These are phyloP conservation scores for Sporisorium iseilematis-ciliati DNA, from an alignment of 1,284 basidiomycete species.

Conservation along the genomic window DNA sequence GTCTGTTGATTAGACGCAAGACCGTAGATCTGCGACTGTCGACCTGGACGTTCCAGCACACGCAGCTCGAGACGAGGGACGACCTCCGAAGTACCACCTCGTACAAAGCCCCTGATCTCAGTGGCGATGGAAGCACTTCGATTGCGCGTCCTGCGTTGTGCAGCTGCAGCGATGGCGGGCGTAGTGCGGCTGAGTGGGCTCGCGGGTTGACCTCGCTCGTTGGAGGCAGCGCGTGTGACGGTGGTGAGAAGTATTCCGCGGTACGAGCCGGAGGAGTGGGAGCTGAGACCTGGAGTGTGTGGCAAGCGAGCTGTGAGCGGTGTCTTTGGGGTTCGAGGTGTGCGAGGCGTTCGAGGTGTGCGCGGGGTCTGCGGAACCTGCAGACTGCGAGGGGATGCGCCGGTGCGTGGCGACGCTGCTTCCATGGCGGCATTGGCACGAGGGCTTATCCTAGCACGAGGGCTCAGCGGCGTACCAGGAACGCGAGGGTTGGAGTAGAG, in stretches of 20 bases:
- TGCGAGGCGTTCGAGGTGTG: slow-evolving; percentile 6
- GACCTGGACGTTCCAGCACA: slow-evolving; percentile 24
- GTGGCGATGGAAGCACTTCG: slow-evolving; percentile 30
- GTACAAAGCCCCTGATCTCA: slow-evolving; percentile 20
- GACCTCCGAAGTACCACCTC: slow-evolving; percentile 31
- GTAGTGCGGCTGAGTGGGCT: background rate
- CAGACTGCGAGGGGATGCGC: background rate
- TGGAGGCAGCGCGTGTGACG: slow-evolving; percentile 15
- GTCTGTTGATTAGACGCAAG: background rate
- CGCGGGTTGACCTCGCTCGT: background rate
- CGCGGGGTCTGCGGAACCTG: slow-evolving; percentile 16
- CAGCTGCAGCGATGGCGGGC: background rate
- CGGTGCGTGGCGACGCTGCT: background rate
- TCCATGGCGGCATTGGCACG: background rate
- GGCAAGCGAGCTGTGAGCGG: slow-evolving; percentile 22
- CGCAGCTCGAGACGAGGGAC: slow-evolving; percentile 33
- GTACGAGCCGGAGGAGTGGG: slow-evolving; percentile 11
- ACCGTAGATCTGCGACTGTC: slow-evolving; percentile 14
- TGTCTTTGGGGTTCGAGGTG: slow-evolving; percentile 11
- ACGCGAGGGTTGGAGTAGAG: slow-evolving; percentile 17
- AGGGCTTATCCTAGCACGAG: slow-evolving; percentile 20
- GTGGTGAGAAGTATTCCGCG: slow-evolving; percentile 40
- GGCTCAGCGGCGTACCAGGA: slow-evolving; percentile 14
- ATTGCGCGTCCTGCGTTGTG: slow-evolving; percentile 5
- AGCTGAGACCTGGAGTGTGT: slow-evolving; percentile 9